Evolutionary conservation across 495 filamentous ascomycete species (phyloP).

Genomic region (Xylaria telfairii): DNA sequence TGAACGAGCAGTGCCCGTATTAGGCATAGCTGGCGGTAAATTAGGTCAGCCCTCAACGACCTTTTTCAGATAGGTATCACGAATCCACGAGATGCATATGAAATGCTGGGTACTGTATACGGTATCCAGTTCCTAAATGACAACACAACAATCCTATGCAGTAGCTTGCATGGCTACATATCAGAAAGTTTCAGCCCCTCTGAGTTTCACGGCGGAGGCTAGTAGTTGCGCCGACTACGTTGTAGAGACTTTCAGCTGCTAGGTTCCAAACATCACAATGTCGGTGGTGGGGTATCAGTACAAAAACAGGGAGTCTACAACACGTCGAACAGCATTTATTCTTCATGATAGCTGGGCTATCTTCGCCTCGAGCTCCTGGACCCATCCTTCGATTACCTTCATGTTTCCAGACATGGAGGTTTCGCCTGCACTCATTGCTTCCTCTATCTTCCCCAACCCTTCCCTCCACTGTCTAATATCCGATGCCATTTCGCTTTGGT

Average conservation of each 20-base stretch:
- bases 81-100: too few species aligned
- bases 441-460: slow-evolving; percentile 79
- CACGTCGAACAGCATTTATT: not conserved
- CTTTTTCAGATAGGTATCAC: too few species aligned
- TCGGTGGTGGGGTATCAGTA: slow-evolving; percentile 21
- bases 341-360: slow-evolving; percentile 61
- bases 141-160: not conserved
- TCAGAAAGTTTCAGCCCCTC: not conserved
- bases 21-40: not conserved
- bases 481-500: slow-evolving; percentile 79
- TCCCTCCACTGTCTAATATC: slow-evolving; percentile 90
- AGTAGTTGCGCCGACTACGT: not conserved
- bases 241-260: slow-evolving; percentile 9
- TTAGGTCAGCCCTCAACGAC: not conserved
- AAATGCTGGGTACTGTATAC: too few species aligned
- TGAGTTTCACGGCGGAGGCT: not conserved
- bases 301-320: slow-evolving; percentile 13
- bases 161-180: not conserved
- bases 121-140: not conserved
- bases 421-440: slow-evolving; percentile 70
- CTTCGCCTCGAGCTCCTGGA: slow-evolving; percentile 82
- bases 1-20: not conserved
- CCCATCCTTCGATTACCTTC: slow-evolving; percentile 83
- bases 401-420: slow-evolving; percentile 76
- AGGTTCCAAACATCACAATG: not conserved